A percentile compares a stretch with the other conserved stretches of the same genome.
Conservation (phyloP, 257 asterid species). For the Scutellaria minor region DNA sequence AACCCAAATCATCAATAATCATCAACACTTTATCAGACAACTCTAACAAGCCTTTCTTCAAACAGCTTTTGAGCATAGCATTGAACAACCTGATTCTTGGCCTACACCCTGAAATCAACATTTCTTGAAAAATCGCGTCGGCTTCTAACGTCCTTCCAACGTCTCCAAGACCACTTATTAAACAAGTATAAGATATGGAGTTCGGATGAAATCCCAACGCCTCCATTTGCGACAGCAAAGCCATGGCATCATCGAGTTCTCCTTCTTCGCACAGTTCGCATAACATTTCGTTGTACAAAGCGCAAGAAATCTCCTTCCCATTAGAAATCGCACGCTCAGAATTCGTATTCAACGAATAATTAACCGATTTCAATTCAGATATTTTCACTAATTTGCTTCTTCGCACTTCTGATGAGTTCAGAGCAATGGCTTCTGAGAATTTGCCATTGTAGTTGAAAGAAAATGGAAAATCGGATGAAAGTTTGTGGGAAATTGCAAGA, state of each 20-base stretch:
- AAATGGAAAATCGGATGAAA: constrained; percentile 14
- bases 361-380: constrained; percentile 34
- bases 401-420: constrained; percentile 5
- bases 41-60: constrained; percentile 75
- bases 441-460: constrained; percentile 18
- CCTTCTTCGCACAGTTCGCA: constrained; percentile 70
- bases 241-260: constrained; percentile 74
- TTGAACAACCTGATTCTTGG: constrained; percentile 63
- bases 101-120: constrained; percentile 57
- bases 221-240: constrained; percentile 76
- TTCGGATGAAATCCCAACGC: constrained; percentile 68
- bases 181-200: constrained; percentile 49
- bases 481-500: constrained; percentile 18
- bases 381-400: constrained; percentile 17
- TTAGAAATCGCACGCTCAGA: constrained; percentile 23
- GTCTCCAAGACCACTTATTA: constrained; percentile 66
- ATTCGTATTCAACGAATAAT: constrained; percentile 16
- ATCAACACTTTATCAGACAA: constrained; percentile 55
- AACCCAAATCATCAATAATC: constrained; percentile 50
- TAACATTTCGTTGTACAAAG: constrained; percentile 54
- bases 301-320: constrained; percentile 63
- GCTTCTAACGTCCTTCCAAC: constrained; percentile 87
- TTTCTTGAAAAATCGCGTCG: constrained; percentile 79
- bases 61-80: constrained; percentile 61
- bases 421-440: constrained; percentile 20